phyloP scores from a whole-genome alignment of 2,329 filamentous ascomycete genomes.

The Xylaria sp. region DNA sequence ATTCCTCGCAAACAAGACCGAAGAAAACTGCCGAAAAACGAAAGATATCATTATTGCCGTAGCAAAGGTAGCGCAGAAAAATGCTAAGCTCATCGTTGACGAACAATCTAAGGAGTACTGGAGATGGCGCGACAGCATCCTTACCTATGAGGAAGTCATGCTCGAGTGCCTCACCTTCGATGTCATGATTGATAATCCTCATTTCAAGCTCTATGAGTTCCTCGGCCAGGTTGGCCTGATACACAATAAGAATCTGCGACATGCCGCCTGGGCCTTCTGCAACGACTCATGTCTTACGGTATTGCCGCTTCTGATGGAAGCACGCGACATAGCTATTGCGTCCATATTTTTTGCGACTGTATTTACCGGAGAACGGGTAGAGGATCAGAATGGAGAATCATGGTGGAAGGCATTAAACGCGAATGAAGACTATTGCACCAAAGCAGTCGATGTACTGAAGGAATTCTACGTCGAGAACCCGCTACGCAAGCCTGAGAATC shows the following conservation, averaged over 20 bases:
- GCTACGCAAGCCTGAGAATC: constrained; percentile 66
- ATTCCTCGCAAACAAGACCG: constrained; percentile 96
- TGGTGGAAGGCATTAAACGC: constrained; percentile 90
- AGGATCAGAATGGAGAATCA: constrained; percentile 77
- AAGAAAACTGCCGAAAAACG: constrained; percentile 96
- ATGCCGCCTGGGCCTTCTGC: constrained; percentile 92
- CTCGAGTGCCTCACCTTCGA: constrained; percentile 95
- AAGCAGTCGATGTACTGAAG: constrained; percentile 80
- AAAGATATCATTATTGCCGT: constrained; percentile 94
- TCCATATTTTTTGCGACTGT: constrained; percentile 88
- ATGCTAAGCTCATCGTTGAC: constrained; percentile 85
- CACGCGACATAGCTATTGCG: constrained; percentile 83
- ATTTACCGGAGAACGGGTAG: constrained; percentile 78
- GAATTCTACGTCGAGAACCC: constrained; percentile 75
- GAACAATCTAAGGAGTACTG: constrained; percentile 99
- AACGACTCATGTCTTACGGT: constrained; percentile 90
- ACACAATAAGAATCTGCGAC: constrained; percentile 83
- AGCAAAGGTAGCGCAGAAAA: constrained; percentile 94
- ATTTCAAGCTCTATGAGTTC: constrained; percentile 84
- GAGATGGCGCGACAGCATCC: constrained; percentile 95
- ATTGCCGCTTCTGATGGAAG: constrained; percentile 82
- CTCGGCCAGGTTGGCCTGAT: constrained; percentile 78
- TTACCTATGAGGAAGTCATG: constrained; percentile 92
- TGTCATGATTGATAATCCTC: constrained; percentile 88
- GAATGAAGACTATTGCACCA: constrained; percentile 74